phyloP scores from a whole-genome alignment of 495 filamentous ascomycete genomes.

The Hypoxylon intermedium region DNA sequence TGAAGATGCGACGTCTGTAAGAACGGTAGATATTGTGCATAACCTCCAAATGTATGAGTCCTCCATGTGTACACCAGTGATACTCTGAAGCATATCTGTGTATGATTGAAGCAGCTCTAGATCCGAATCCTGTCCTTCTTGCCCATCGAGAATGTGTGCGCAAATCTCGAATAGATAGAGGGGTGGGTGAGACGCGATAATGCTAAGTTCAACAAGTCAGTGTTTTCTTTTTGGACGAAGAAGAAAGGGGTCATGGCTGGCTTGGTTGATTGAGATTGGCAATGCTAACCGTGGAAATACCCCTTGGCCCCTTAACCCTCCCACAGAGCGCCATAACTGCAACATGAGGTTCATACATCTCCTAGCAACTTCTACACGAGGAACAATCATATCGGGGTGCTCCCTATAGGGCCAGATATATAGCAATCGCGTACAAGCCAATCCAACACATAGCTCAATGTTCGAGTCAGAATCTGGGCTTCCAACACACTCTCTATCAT shows the following conservation, averaged over 20 bases:
- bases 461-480: neutral
- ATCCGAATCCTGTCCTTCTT: slow-evolving; percentile 13
- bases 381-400: slow-evolving; percentile 1
- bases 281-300: slow-evolving; percentile 23
- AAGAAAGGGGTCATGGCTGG: neutral
- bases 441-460: slow-evolving; percentile 8
- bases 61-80: slow-evolving; percentile 9
- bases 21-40: slow-evolving; percentile 9
- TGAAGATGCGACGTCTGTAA: slow-evolving; percentile 11
- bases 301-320: slow-evolving; percentile 3
- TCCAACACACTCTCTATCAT: neutral
- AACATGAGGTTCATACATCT: slow-evolving; percentile 19
- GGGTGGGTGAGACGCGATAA: slow-evolving; percentile 21
- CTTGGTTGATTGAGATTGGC: neutral
- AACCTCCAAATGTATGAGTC: slow-evolving; percentile 11
- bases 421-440: slow-evolving; percentile 14
- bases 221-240: neutral
- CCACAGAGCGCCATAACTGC: slow-evolving; percentile 6
- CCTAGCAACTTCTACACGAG: slow-evolving; percentile 3
- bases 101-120: slow-evolving; percentile 15
- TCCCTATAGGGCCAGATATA: slow-evolving; percentile 20
- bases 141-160: neutral
- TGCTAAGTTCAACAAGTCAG: slow-evolving; percentile 5
- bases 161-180: slow-evolving; percentile 25
- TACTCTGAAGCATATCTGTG: slow-evolving; percentile 16